Conservation (phyloP, 108 stramenopile species). For the Nitzschia putrida region DNA sequence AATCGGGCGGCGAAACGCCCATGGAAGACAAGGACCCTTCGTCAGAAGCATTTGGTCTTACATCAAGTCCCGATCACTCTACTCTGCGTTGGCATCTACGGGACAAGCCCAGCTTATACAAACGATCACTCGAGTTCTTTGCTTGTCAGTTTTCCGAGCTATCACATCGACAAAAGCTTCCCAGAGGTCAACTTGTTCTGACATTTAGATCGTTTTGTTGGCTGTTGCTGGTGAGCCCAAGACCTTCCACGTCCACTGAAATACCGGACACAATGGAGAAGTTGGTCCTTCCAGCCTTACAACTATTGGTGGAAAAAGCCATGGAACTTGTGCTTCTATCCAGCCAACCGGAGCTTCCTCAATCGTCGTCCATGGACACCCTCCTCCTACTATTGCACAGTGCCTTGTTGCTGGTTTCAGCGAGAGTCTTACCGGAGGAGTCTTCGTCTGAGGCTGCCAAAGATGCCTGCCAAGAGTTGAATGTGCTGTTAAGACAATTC, state of each 20-base stretch:
- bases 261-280: not conserved
- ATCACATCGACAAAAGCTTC: not conserved
- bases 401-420: not conserved
- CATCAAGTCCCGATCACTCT: not conserved
- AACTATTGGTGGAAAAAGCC: not conserved
- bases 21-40: not conserved
- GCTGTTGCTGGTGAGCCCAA: slow-evolving; percentile 3
- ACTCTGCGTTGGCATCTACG: not conserved
- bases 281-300: slow-evolving; percentile 3
- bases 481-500: slow-evolving; percentile 2
- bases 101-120: not conserved
- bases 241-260: not conserved
- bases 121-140: slow-evolving; percentile 1
- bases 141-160: not conserved
- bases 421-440: slow-evolving; percentile 3
- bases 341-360: not conserved
- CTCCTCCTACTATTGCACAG: not conserved
- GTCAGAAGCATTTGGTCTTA: not conserved
- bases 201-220: slow-evolving; percentile 15
- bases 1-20: not conserved
- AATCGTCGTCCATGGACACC: not conserved
- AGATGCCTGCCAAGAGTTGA: slow-evolving; percentile 9
- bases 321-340: not conserved
- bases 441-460: not conserved
- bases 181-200: slow-evolving; percentile 10